Conservation (phyloP, 75 land plant genomes). For the Gnetum montanum region DNA sequence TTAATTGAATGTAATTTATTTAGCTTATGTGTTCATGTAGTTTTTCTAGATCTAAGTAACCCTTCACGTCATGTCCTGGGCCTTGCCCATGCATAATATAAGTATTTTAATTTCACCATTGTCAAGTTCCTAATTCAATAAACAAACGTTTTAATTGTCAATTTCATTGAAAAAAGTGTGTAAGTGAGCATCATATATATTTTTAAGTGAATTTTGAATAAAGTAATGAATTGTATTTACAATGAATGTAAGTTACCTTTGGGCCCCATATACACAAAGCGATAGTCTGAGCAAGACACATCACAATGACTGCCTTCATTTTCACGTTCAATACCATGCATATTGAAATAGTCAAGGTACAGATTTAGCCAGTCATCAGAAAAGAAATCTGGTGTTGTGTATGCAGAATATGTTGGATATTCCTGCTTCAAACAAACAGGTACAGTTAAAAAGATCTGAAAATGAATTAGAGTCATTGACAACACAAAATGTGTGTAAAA, state of each 20-base stretch:
- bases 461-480: not conserved
- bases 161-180: too few relatives aligned
- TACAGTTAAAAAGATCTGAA: not conserved
- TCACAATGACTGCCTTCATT: conserved; percentile 21
- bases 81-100: too few relatives aligned
- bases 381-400: conserved; percentile 59
- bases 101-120: too few relatives aligned
- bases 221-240: too few relatives aligned
- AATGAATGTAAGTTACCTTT: conserved; percentile 74
- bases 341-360: conserved; percentile 44
- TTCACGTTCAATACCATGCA: conserved; percentile 23
- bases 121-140: too few relatives aligned
- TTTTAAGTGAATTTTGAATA: too few relatives aligned
- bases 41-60: too few relatives aligned
- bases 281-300: conserved; percentile 67
- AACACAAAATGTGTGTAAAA: not conserved
- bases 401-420: conserved; percentile 61
- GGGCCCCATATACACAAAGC: conserved; percentile 89
- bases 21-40: too few relatives aligned
- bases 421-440: conserved; percentile 32
- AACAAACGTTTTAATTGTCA: too few relatives aligned
- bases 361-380: conserved; percentile 79
- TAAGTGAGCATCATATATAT: too few relatives aligned
- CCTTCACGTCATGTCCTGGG: too few relatives aligned
- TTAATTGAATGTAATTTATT: too few relatives aligned